These are phyloP conservation scores for Platanus orientalis DNA, from an alignment of 164 flowering plant genomes.

Conservation along the genomic window DNA sequence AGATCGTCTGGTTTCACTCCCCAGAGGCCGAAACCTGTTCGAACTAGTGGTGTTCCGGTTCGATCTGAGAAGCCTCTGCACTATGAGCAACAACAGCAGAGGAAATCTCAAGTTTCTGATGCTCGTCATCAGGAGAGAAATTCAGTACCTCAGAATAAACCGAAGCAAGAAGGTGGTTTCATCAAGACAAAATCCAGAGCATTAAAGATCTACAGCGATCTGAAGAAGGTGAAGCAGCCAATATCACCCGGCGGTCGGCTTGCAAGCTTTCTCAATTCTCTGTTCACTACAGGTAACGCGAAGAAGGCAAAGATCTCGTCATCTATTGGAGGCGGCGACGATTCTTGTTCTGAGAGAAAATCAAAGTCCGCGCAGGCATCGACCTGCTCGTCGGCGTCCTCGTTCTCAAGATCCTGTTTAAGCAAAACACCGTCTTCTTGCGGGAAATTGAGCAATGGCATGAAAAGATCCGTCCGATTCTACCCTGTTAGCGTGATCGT, in stretches of 20 bases:
- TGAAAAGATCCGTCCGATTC: slow-evolving; percentile 71
- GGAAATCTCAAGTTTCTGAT: not conserved
- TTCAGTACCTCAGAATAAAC: slow-evolving; percentile 17
- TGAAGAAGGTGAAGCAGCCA: slow-evolving; percentile 83
- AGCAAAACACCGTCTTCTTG: slow-evolving; percentile 65
- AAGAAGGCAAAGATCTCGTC: slow-evolving; percentile 42
- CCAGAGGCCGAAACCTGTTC: slow-evolving; percentile 49
- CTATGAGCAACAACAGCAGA: not conserved
- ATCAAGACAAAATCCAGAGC: slow-evolving; percentile 62
- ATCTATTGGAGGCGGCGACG: slow-evolving; percentile 3
- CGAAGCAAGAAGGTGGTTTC: slow-evolving; percentile 33
- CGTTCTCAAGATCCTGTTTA: slow-evolving; percentile 78
- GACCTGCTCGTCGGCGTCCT: slow-evolving; percentile 73
- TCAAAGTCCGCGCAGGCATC: slow-evolving; percentile 35
- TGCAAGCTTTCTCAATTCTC: slow-evolving; percentile 70
- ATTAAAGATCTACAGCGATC: slow-evolving; percentile 69
- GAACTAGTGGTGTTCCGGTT: slow-evolving; percentile 31
- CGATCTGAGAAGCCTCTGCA: slow-evolving; percentile 4
- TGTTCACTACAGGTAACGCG: slow-evolving; percentile 47
- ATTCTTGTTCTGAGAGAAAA: slow-evolving; percentile 19
- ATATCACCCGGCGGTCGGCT: slow-evolving; percentile 81
- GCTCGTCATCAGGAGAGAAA: slow-evolving; percentile 1
- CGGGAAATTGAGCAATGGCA: slow-evolving; percentile 34
- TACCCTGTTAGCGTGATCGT: slow-evolving; percentile 66
- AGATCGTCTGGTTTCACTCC: slow-evolving; percentile 14